Evolutionary conservation across 495 filamentous ascomycete species (phyloP).

Genomic region (Penicillium dipodomyicola): DNA sequence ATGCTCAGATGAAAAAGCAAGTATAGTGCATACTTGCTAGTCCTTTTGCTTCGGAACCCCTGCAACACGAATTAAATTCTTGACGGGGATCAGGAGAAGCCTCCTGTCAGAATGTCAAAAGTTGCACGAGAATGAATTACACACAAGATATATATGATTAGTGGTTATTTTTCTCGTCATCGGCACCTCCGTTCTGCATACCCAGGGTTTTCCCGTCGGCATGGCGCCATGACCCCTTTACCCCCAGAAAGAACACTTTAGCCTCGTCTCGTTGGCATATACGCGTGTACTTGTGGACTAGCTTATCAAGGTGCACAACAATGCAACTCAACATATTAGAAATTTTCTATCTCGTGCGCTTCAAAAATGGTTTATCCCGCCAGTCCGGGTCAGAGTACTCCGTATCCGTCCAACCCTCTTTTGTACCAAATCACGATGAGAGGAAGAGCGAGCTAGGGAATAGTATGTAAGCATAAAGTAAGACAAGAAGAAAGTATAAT

Average conservation of each 20-base stretch:
- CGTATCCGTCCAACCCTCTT: background rate
- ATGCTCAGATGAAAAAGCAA: constrained; percentile 2
- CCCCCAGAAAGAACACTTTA: constrained; percentile 1
- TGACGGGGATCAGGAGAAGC: background rate
- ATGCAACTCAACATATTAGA: background rate
- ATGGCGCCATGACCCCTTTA: constrained; percentile 1
- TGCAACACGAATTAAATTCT: background rate
- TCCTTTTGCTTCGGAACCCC: background rate
- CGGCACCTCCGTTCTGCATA: constrained; percentile 8
- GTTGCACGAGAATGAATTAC: constrained; percentile 1
- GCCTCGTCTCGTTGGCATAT: constrained; percentile 2
- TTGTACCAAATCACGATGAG: background rate
- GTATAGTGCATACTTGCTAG: background rate
- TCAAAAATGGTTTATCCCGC: background rate
- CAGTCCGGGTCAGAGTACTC: background rate
- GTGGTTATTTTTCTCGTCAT: constrained; percentile 6
- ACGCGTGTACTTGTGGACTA: background rate
- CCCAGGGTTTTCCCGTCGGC: background rate
- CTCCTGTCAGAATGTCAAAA: constrained; percentile 6
- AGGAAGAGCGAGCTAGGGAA: background rate
- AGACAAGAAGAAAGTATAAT: background rate
- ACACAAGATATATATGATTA: no score
- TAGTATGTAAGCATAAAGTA: background rate
- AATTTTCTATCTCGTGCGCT: background rate
- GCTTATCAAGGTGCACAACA: background rate